These are phyloP conservation scores for Backusella liffmaniae DNA, from an alignment of 192 early-diverging fungal genomes.

Conservation along the genomic window DNA sequence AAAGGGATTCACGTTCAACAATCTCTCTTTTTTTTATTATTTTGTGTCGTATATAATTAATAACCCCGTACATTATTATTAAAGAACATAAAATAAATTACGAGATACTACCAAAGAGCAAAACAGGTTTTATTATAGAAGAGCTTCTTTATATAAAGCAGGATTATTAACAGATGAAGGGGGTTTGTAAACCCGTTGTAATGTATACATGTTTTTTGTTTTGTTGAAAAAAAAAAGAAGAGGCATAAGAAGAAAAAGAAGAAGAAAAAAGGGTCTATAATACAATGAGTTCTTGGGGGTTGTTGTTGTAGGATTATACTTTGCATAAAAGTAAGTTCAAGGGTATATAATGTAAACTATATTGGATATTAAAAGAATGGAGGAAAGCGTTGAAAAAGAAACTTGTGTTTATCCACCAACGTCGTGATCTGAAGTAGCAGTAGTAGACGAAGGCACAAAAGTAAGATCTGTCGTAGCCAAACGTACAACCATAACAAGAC, in stretches of 20 bases:
- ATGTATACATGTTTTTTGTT: neutral
- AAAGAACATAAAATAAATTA: neutral
- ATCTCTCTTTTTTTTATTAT: neutral
- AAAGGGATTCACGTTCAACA: neutral
- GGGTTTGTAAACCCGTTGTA: neutral
- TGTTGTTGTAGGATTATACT: neutral
- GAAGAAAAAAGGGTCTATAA: neutral
- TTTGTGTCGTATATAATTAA: no score
- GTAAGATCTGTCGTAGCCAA: neutral
- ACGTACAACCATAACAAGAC: constrained; percentile 25
- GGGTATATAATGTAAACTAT: neutral
- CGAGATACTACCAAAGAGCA: neutral
- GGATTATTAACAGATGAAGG: neutral
- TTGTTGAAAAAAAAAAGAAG: neutral
- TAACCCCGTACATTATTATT: no score
- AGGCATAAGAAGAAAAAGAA: neutral
- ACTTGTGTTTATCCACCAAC: neutral
- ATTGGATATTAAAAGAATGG: neutral
- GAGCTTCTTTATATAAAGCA: neutral
- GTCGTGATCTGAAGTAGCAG: neutral
- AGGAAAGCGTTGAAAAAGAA: neutral
- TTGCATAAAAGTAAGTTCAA: neutral
- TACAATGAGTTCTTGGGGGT: neutral
- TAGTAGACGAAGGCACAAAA: neutral
- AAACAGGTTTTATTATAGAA: neutral